Base-by-base conservation (phyloP, 2,329 filamentous ascomycete species). In the Endothia cerciana region DNA sequence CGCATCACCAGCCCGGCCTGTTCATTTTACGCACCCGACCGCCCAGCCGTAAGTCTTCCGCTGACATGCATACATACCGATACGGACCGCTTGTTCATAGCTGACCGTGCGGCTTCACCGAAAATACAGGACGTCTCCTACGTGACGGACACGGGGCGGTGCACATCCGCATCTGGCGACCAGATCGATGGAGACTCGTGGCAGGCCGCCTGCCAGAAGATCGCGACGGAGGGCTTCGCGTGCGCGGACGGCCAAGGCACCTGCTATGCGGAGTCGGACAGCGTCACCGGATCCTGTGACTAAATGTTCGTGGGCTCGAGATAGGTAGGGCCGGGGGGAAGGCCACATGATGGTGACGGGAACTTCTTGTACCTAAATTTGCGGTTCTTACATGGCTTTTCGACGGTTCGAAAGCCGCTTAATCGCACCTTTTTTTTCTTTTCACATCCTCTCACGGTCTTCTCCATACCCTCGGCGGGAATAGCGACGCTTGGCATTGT, bases 191-290 rank as follows among this genome's bases (percentile, higher is more conserved):
- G 70, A 3, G 65, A 71, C 2, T 30, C 67, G 40, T 71, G 70
- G 70, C 58, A 71, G 68, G 63, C 49, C 1, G 61, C 66, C 8
- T 71, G 70, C 70, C 62, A 70, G 56, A 62, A 58, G 19, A 19
- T 68, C 15, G 70, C 70, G 25, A 64, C 1, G 25, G n/a, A 40
- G 36, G 70, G 70, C n/a, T 71, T 69, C 60, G 38, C 28, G 11
- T 71, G 70, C 45, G 63, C 66, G n/a, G 69, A 71, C 53, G 70
- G 70, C 61, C 40, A 71, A 65, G 70, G 70, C 55, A 67, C 59
- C 22, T 71, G 70, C 67, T 69, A 66, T 51, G 70, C 70, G 15
- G 30, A 53, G 7, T 2, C 64, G 25, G 49, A 62, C 15, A 30
- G 33, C 8, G 67, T 71, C 33, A 60, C 45, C 43, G 70, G 70